A percentile compares a stretch with the other conserved stretches of the same genome.
Conservation (phyloP, 192 early-diverging fungal species). For the Podila horticola region DNA sequence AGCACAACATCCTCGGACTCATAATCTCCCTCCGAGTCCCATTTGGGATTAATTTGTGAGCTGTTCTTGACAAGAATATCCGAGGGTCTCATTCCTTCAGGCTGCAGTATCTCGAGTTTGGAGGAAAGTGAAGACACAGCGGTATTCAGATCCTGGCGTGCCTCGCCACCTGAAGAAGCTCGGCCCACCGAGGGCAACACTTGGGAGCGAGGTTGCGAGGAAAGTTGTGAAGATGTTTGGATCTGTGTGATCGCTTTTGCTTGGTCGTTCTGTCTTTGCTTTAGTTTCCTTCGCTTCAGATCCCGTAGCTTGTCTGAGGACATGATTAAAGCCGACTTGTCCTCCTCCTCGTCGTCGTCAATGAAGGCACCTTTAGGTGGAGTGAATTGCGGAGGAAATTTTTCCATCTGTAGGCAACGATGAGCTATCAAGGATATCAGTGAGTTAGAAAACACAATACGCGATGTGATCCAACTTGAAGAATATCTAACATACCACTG, state of each 20-base stretch:
- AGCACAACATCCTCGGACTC: constrained; percentile 13
- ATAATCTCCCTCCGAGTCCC: not conserved
- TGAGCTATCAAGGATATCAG: not conserved
- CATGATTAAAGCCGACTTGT: not conserved
- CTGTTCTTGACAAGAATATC: constrained; percentile 4
- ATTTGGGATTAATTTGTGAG: not conserved
- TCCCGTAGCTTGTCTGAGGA: not conserved
- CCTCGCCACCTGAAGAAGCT: not conserved
- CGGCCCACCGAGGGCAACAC: not conserved
- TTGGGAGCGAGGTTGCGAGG: not conserved
- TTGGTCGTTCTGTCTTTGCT: not conserved
- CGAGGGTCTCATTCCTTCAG: constrained; percentile 21
- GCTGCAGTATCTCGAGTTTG: constrained; percentile 28
- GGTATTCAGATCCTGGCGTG: not conserved
- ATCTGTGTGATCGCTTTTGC: not conserved
- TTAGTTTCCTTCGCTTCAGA: not conserved
- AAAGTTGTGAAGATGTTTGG: not conserved
- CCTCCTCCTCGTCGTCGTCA: not conserved
- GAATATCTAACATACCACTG: not conserved
- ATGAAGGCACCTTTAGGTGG: constrained; percentile 1
- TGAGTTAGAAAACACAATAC: too few relatives aligned
- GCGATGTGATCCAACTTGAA: too few relatives aligned
- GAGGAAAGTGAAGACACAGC: constrained; percentile 11
- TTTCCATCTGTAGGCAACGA: constrained; percentile 3
- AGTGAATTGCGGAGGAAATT: constrained; percentile 6